These are phyloP conservation scores for Magnusiomyces sp. DNA, from an alignment of 1,139 yeast genomes.

Conservation along the genomic window DNA sequence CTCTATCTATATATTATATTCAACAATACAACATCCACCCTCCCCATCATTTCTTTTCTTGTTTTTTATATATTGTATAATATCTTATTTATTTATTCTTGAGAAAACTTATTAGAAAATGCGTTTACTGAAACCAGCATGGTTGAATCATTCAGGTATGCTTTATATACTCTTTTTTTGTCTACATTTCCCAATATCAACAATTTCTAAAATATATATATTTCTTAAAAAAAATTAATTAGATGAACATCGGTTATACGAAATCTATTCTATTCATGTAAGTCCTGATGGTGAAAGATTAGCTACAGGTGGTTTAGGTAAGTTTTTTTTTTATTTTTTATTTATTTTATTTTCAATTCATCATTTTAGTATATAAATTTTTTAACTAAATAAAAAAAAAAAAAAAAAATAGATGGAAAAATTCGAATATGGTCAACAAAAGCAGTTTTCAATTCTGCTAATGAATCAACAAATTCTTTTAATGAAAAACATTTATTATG, in stretches of 20 bases:
- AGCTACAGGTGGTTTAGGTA: slow-evolving; percentile 80
- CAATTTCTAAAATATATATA: too few species aligned
- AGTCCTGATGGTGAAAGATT: slow-evolving; percentile 74
- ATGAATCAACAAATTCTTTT: slow-evolving; percentile 8
- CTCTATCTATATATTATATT: too few species aligned
- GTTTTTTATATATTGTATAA: not conserved
- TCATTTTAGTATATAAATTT: not conserved
- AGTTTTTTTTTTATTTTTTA: slow-evolving; percentile 5
- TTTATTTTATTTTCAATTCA: too few species aligned
- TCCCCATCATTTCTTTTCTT: not conserved
- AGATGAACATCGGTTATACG: slow-evolving; percentile 76
- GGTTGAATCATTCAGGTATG: not conserved
- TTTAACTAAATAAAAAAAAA: too few species aligned
- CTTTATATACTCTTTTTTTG: not conserved
- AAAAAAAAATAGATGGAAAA: slow-evolving; percentile 74
- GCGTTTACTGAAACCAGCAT: not conserved
- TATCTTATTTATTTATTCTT: not conserved
- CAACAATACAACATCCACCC: too few species aligned
- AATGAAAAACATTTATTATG: slow-evolving; percentile 24
- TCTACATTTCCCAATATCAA: too few species aligned
- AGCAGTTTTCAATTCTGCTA: slow-evolving; percentile 34
- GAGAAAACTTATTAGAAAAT: not conserved
- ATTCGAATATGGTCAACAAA: slow-evolving; percentile 79
- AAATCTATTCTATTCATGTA: slow-evolving; percentile 75
- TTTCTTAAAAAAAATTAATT: too few species aligned